These are phyloP conservation scores for Trichoderma polysporum DNA, from an alignment of 2,329 filamentous ascomycete species.

Conservation along the genomic window DNA sequence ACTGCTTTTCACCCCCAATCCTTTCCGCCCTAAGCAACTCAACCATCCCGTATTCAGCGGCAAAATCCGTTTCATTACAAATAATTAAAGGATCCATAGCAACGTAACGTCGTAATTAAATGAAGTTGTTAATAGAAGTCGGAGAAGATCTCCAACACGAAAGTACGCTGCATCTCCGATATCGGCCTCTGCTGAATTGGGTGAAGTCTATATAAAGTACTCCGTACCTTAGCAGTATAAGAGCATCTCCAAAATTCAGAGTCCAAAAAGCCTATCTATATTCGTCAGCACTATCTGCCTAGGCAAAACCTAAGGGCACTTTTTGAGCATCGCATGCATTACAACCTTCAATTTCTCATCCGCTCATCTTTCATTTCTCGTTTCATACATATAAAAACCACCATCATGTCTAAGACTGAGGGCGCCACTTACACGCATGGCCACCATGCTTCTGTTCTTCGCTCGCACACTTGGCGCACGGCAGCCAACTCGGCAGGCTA, in stretches of 20 bases:
- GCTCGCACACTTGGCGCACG: slow-evolving; percentile 42
- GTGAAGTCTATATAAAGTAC: background rate
- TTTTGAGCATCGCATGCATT: background rate
- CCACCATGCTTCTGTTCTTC: slow-evolving; percentile 39
- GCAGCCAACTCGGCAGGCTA: slow-evolving; percentile 43
- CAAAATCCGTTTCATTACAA: background rate
- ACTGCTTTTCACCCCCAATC: background rate
- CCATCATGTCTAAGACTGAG: slow-evolving; percentile 14
- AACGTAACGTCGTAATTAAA: background rate
- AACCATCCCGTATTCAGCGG: background rate
- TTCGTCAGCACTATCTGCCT: background rate
- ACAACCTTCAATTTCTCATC: background rate
- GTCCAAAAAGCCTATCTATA: background rate
- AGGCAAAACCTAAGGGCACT: background rate
- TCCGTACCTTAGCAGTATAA: background rate
- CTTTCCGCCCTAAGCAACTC: background rate
- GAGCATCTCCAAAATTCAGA: slow-evolving; percentile 1
- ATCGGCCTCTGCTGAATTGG: slow-evolving; percentile 1
- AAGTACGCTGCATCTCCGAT: slow-evolving; percentile 5
- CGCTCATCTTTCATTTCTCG: background rate
- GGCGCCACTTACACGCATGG: slow-evolving; percentile 38
- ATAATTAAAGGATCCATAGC: background rate
- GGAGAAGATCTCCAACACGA: background rate
- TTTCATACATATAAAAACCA: background rate
- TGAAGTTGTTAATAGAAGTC: background rate